These are phyloP conservation scores for Didymella sp. DNA, from an alignment of 2,329 filamentous ascomycete genomes.

Conservation along the genomic window DNA sequence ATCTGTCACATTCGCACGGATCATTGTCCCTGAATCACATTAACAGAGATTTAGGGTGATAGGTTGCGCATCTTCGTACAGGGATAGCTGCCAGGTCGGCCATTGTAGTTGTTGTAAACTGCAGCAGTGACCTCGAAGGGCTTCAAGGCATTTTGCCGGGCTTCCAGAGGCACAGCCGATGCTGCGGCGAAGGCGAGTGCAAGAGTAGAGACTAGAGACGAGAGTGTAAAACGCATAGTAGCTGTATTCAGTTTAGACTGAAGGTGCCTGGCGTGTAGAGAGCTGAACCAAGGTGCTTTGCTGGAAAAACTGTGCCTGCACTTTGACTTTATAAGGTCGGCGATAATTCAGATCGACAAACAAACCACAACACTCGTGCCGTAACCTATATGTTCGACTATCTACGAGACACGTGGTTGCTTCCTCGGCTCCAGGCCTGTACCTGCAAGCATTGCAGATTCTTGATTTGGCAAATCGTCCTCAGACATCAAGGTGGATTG, in stretches of 20 bases:
- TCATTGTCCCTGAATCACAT: slow-evolving; percentile 22
- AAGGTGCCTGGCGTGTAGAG: too few species aligned
- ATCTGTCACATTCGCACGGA: slow-evolving; percentile 37
- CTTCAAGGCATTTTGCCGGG: slow-evolving; percentile 24
- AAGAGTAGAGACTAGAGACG: slow-evolving; percentile 18
- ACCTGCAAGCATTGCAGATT: neutral
- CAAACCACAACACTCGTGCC: neutral
- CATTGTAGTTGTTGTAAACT: neutral
- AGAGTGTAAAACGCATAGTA: slow-evolving; percentile 24
- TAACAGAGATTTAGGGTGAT: neutral
- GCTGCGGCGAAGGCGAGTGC: slow-evolving; percentile 16
- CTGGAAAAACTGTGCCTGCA: neutral
- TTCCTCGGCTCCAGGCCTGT: neutral
- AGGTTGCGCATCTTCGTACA: neutral
- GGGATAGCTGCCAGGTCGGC: slow-evolving; percentile 4
- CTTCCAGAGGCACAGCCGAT: slow-evolving; percentile 19
- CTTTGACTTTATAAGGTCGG: neutral
- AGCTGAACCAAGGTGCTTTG: neutral
- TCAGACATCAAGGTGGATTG: neutral
- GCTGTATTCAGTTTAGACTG: neutral
- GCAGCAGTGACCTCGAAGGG: slow-evolving; percentile 32
- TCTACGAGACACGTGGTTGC: neutral
- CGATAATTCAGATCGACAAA: neutral
- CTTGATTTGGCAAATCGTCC: neutral
- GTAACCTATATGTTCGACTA: too few species aligned